Evolutionary conservation across 2,329 filamentous ascomycete genomes (phyloP).

Genomic region (Aspergillus quadricinctus): DNA sequence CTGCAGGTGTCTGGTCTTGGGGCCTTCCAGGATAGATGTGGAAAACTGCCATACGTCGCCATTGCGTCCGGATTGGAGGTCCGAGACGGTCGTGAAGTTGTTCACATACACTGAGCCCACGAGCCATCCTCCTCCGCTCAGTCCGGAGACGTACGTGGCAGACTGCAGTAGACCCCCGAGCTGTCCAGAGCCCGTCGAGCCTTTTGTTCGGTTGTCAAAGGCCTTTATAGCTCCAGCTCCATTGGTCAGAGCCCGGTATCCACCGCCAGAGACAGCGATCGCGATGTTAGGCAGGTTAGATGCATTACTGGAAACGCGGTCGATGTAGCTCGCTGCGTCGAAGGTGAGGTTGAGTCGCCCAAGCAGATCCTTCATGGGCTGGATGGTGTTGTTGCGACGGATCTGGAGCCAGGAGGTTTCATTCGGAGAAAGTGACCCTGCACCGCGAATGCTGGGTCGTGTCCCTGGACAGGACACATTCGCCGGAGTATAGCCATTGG

Average conservation of each 20-base stretch:
- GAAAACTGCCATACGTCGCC: conserved; percentile 58
- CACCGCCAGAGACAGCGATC: conserved; percentile 61
- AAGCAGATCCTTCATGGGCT: conserved; percentile 68
- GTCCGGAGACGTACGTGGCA: conserved; percentile 71
- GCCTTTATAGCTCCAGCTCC: conserved; percentile 73
- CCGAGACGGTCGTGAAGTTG: conserved; percentile 67
- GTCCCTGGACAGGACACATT: conserved; percentile 62
- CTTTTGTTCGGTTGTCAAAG: conserved; percentile 66
- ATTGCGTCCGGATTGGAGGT: conserved; percentile 45
- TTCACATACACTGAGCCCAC: conserved; percentile 72
- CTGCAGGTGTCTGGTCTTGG: conserved; percentile 43
- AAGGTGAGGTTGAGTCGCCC: conserved; percentile 69
- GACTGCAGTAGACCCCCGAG: conserved; percentile 68
- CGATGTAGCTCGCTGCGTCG: conserved; percentile 68
- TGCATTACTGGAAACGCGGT: conserved; percentile 35
- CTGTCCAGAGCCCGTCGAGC: conserved; percentile 44
- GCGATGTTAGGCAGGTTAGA: conserved; percentile 14
- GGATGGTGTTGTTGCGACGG: conserved; percentile 66
- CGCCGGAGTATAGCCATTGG: conserved; percentile 62
- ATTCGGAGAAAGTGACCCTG: conserved; percentile 56
- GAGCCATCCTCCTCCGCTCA: conserved; percentile 80
- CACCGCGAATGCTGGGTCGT: conserved; percentile 64
- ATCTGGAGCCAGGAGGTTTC: conserved; percentile 69
- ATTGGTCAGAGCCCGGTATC: conserved; percentile 76
- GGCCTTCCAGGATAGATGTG: conserved; percentile 58